These are phyloP conservation scores for Penicillium chermesinum DNA, from an alignment of 495 filamentous ascomycete genomes.

Conservation along the genomic window DNA sequence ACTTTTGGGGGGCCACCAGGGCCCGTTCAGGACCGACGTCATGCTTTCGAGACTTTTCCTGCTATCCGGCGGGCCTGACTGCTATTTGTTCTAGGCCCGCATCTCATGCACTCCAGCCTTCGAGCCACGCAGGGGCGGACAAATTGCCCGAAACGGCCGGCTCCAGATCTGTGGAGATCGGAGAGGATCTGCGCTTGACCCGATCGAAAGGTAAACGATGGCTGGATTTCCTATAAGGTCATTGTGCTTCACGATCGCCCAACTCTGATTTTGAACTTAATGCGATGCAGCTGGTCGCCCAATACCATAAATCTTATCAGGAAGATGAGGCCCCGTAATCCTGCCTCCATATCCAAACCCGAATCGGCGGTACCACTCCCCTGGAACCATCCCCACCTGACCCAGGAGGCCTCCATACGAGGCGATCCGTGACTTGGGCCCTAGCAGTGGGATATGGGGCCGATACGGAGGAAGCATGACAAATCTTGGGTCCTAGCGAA, in stretches of 20 bases:
- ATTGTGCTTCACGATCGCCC: conserved; percentile 7
- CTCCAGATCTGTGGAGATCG: conserved; percentile 20
- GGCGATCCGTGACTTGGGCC: conserved; percentile 15
- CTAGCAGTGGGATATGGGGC: not conserved
- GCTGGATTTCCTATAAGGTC: conserved; percentile 14
- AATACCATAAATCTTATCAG: not conserved
- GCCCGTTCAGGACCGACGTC: too few species aligned
- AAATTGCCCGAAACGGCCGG: conserved; percentile 22
- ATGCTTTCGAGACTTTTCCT: not conserved
- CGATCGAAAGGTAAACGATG: conserved; percentile 12
- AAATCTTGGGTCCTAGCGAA: conserved; percentile 1
- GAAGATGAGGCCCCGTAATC: not conserved
- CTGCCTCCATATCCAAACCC: not conserved
- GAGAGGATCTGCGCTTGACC: conserved; percentile 9
- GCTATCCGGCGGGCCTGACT: not conserved
- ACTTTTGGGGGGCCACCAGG: not conserved
- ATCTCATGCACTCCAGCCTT: conserved; percentile 14
- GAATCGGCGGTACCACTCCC: conserved; percentile 3
- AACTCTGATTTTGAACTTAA: not conserved
- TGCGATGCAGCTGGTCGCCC: not conserved
- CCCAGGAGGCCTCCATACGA: conserved; percentile 19
- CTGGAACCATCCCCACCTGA: conserved; percentile 7
- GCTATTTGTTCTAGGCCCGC: not conserved
- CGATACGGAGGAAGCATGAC: conserved; percentile 2
- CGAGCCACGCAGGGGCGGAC: conserved; percentile 19